These are phyloP conservation scores for Mimosa bimucronata DNA, from an alignment of 306 rosid species.

Conservation along the genomic window DNA sequence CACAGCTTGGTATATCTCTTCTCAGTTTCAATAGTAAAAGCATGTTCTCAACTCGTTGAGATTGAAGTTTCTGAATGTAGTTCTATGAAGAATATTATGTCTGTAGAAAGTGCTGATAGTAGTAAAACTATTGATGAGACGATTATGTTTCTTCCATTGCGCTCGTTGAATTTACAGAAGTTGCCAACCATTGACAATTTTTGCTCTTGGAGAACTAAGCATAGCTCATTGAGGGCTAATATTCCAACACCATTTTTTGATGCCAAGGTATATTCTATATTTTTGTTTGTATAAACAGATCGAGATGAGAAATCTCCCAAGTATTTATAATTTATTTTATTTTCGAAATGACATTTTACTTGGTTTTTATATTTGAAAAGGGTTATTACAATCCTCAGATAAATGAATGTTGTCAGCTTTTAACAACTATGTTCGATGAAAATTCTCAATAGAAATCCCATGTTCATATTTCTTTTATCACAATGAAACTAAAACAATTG, in stretches of 20 bases:
- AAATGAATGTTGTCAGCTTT: neutral
- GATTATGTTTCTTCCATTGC: neutral
- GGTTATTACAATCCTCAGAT: neutral
- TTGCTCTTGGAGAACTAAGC: neutral
- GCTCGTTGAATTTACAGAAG: neutral
- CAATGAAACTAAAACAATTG: neutral
- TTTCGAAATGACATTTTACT: too few species aligned
- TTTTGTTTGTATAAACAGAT: neutral
- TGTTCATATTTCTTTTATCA: neutral
- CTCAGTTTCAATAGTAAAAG: neutral
- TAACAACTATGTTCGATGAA: neutral
- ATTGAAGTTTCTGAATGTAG: neutral
- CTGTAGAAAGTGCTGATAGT: neutral
- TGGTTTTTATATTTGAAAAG: too few species aligned
- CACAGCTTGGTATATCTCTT: neutral
- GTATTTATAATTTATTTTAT: too few species aligned
- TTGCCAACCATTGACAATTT: neutral
- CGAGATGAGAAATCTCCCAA: too few species aligned
- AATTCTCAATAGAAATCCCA: neutral
- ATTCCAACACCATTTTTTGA: neutral
- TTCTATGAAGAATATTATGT: neutral
- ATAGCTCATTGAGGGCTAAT: neutral
- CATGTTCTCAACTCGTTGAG: neutral
- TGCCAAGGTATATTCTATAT: neutral
- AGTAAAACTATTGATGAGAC: neutral